A percentile compares a stretch with the other conserved stretches of the same genome.
Conservation (phyloP, 2,329 filamentous ascomycete species). For the Ilyonectria destructans region DNA sequence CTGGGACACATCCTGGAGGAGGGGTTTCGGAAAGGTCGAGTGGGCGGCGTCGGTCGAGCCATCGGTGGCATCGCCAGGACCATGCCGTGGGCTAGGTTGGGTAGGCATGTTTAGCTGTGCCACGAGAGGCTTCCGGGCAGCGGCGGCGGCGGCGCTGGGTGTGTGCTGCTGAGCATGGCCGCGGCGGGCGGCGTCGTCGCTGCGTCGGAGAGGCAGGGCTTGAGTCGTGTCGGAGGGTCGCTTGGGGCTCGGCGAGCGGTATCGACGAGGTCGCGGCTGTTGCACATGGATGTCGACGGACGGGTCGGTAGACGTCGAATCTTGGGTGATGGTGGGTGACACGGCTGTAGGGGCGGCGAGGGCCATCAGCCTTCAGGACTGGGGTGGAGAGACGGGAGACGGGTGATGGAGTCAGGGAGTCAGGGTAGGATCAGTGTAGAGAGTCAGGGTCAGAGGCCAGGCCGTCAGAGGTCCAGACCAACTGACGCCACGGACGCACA, state of each 20-base stretch:
- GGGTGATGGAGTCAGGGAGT: slow-evolving; percentile 15
- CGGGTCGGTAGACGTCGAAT: slow-evolving; percentile 70
- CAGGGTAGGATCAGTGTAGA: slow-evolving; percentile 31
- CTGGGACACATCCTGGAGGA: slow-evolving; percentile 77
- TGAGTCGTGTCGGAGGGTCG: slow-evolving; percentile 64
- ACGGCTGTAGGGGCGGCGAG: slow-evolving; percentile 49
- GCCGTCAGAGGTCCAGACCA: slow-evolving; percentile 14
- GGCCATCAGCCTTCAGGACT: slow-evolving; percentile 55
- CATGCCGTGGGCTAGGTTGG: slow-evolving; percentile 50
- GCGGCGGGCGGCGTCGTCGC: slow-evolving; percentile 61
- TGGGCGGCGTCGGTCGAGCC: slow-evolving; percentile 61
- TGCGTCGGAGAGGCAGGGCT: slow-evolving; percentile 60
- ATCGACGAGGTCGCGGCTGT: slow-evolving; percentile 65
- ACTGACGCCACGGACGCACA: slow-evolving; percentile 15
- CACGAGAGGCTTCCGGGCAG: slow-evolving; percentile 66
- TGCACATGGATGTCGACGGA: slow-evolving; percentile 68
- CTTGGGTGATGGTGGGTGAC: slow-evolving; percentile 52
- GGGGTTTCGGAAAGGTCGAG: slow-evolving; percentile 64
- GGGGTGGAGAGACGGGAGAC: slow-evolving; percentile 13
- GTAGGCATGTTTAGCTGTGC: slow-evolving; percentile 59
- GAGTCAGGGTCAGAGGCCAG: slow-evolving; percentile 14
- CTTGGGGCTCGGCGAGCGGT: slow-evolving; percentile 70
- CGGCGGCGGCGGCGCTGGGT: slow-evolving; percentile 50
- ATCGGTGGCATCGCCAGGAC: slow-evolving; percentile 46
- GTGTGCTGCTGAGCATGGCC: slow-evolving; percentile 57